Conservation (phyloP, 2,329 filamentous ascomycete genomes). For the Harringtonia lauricola region DNA sequence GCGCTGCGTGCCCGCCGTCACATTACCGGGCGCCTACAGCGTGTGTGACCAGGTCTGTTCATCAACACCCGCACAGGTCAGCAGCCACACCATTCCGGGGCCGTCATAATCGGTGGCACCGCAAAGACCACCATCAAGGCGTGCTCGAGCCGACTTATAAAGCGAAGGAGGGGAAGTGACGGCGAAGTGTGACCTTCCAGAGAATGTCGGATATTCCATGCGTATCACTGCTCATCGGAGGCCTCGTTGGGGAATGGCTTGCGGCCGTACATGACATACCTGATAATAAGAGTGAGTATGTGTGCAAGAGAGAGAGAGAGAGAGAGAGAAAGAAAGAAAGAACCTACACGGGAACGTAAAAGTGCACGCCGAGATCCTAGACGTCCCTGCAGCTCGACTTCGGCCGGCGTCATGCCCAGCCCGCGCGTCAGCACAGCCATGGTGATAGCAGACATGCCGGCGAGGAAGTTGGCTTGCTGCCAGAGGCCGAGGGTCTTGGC, state of each 20-base stretch:
- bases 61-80: no score
- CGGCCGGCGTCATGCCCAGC: conserved; percentile 15
- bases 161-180: no score
- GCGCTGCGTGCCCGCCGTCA: no score
- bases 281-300: neutral
- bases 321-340: neutral
- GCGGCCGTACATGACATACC: neutral
- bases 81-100: no score
- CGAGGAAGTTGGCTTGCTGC: conserved; percentile 18
- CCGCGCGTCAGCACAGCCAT: conserved; percentile 15
- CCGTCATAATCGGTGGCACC: no score
- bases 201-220: neutral
- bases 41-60: no score
- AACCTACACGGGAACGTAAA: conserved; percentile 13
- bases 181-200: neutral
- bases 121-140: no score
- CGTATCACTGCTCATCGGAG: no score
- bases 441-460: conserved; percentile 17
- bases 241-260: neutral
- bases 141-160: no score
- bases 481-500: conserved; percentile 17
- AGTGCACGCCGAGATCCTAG: conserved; percentile 12
- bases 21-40: no score
- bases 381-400: conserved; percentile 16
- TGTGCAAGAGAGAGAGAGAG: neutral